phyloP scores from a whole-genome alignment of 176 grass and related monocot species.

The Oryza punctata region DNA sequence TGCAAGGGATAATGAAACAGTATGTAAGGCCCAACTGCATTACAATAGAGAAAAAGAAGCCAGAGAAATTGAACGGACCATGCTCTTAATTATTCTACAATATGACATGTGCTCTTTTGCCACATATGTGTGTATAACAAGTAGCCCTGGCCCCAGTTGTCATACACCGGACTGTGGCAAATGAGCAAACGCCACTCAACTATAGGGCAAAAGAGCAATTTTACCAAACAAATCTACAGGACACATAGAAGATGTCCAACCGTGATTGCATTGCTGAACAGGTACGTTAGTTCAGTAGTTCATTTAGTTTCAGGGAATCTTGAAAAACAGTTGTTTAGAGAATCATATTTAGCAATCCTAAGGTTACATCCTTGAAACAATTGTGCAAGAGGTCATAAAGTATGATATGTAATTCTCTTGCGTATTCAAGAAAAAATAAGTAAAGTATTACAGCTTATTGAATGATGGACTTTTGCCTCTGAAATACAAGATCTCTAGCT shows the following conservation, averaged over 20 bases:
- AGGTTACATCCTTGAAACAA: constrained; percentile 14
- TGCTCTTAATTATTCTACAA: background rate
- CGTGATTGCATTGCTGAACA: background rate
- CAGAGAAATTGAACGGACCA: background rate
- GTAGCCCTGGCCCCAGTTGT: too few species aligned
- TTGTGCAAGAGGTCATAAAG: background rate
- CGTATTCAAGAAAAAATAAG: too few species aligned
- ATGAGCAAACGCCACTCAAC: too few species aligned
- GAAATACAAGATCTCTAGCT: constrained; percentile 14
- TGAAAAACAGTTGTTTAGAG: background rate
- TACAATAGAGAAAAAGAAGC: constrained; percentile 12
- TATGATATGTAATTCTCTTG: background rate
- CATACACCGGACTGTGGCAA: too few species aligned
- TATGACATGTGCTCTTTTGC: background rate
- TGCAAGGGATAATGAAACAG: constrained; percentile 45
- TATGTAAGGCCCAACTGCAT: constrained; percentile 30
- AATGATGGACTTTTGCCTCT: background rate
- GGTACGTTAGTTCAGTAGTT: constrained; percentile 17
- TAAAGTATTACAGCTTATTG: background rate
- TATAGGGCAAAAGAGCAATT: too few species aligned
- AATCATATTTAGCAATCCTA: background rate
- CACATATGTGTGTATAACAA: too few species aligned
- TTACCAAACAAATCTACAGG: background rate
- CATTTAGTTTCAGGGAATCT: background rate
- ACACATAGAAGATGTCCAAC: constrained; percentile 16